Evolutionary conservation across 306 rosid genomes (phyloP).

Genomic region (Medicago ruthenica): DNA sequence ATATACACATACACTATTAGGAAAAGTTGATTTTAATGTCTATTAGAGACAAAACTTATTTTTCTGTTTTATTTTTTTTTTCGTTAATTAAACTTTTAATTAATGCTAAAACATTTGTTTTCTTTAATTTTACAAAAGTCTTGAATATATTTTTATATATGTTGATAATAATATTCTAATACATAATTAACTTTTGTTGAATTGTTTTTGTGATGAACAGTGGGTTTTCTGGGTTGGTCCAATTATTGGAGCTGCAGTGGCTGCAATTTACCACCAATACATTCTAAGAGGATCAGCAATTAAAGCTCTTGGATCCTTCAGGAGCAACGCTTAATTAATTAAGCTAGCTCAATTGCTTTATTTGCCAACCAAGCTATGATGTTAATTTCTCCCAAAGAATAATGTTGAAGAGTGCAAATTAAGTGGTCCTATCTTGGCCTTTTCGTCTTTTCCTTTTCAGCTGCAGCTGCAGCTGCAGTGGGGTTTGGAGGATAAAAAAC

Average conservation of each 20-base stretch:
- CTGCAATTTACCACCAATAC: conserved; percentile 86
- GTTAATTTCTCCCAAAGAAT: conserved; percentile 38
- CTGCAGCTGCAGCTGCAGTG: background rate
- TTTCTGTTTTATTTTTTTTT: no score
- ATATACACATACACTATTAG: no score
- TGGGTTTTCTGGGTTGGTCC: conserved; percentile 99
- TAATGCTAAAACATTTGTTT: background rate
- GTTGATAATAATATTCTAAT: background rate
- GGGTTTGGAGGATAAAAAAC: conserved; percentile 22
- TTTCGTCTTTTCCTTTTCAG: conserved; percentile 24
- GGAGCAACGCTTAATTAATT: conserved; percentile 77
- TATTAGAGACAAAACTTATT: no score
- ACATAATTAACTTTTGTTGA: background rate
- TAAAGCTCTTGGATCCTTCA: conserved; percentile 98
- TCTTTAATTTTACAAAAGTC: no score
- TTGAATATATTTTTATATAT: no score
- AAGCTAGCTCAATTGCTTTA: conserved; percentile 13
- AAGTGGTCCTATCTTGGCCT: conserved; percentile 44
- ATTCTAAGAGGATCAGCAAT: conserved; percentile 88
- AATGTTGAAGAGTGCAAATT: conserved; percentile 54
- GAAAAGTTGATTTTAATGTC: no score
- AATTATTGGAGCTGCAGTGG: conserved; percentile 76
- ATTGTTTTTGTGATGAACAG: conserved; percentile 47
- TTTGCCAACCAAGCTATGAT: conserved; percentile 23
- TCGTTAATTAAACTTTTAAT: no score